These are phyloP conservation scores for Hymenoscyphus scutula DNA, from an alignment of 2,329 filamentous ascomycete genomes.

Conservation along the genomic window DNA sequence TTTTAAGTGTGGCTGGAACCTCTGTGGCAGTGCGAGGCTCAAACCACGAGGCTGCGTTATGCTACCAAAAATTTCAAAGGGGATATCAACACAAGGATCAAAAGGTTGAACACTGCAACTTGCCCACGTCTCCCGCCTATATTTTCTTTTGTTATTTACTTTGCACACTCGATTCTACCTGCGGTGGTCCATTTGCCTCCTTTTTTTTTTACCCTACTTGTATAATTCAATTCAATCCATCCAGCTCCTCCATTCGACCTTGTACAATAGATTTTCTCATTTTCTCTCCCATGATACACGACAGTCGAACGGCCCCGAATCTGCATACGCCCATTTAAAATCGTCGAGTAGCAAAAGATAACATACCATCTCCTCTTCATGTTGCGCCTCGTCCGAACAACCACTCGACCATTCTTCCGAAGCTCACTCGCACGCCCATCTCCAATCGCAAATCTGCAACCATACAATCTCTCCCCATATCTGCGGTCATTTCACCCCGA, in stretches of 20 bases:
- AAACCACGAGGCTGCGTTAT: background rate
- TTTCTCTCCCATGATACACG: too few relatives aligned
- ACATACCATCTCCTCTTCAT: conserved; percentile 17
- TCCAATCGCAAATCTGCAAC: background rate
- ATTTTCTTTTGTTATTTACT: too few relatives aligned
- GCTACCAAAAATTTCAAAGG: background rate
- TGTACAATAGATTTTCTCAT: background rate
- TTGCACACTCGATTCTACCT: too few relatives aligned
- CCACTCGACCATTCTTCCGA: conserved; percentile 19
- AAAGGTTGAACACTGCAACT: background rate
- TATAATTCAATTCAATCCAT: too few relatives aligned
- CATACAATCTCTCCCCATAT: background rate
- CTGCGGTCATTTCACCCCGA: background rate
- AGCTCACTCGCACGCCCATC: background rate
- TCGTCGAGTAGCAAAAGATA: background rate
- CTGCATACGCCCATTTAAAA: background rate
- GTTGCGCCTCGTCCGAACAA: conserved; percentile 22
- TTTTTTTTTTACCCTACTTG: too few relatives aligned
- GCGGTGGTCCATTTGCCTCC: too few relatives aligned
- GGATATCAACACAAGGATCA: background rate
- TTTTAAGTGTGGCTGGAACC: too few relatives aligned
- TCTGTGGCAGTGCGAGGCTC: background rate
- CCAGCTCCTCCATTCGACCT: too few relatives aligned
- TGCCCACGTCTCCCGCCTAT: background rate
- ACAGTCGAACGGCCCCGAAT: too few relatives aligned